Conservation (phyloP, 2,329 filamentous ascomycete species). For the Paraphaeosphaeria minitans region DNA sequence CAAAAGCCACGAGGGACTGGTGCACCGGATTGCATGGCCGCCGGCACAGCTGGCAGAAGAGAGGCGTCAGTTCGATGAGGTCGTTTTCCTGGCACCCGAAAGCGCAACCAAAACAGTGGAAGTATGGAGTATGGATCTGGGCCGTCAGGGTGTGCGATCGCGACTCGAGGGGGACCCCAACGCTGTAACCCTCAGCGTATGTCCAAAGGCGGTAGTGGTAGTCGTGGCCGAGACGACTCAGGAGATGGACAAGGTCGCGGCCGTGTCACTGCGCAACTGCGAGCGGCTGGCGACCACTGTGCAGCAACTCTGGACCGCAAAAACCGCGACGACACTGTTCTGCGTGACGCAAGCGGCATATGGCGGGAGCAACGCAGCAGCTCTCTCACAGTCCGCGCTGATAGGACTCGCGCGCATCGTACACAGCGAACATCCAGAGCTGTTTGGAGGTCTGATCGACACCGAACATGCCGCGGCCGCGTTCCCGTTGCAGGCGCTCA, state of each 20-base stretch:
- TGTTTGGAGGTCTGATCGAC: constrained; percentile 48
- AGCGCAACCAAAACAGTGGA: not conserved
- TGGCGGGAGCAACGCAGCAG: constrained; percentile 20
- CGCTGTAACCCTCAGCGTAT: not conserved
- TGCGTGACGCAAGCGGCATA: not conserved
- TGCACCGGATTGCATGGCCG: constrained; percentile 47
- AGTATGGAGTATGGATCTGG: not conserved
- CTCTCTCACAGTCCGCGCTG: constrained; percentile 43
- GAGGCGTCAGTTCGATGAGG: constrained; percentile 25
- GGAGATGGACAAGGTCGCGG: not conserved
- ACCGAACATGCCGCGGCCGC: constrained; percentile 18
- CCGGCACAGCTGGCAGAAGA: constrained; percentile 38
- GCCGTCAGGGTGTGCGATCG: not conserved
- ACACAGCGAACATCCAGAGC: constrained; percentile 47
- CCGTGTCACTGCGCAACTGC: not conserved
- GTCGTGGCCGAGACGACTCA: not conserved
- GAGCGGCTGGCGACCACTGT: not conserved
- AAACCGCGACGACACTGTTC: not conserved
- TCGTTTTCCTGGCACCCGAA: constrained; percentile 18
- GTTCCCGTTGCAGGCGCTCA: constrained; percentile 45
- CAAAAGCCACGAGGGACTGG: constrained; percentile 27
- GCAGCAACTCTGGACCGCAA: not conserved
- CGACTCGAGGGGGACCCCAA: not conserved
- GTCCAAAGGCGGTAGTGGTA: not conserved
- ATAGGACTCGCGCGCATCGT: constrained; percentile 47